Base-by-base conservation (phyloP, 768 basidiomycete species). In the Rhodotorula babjevae region DNA sequence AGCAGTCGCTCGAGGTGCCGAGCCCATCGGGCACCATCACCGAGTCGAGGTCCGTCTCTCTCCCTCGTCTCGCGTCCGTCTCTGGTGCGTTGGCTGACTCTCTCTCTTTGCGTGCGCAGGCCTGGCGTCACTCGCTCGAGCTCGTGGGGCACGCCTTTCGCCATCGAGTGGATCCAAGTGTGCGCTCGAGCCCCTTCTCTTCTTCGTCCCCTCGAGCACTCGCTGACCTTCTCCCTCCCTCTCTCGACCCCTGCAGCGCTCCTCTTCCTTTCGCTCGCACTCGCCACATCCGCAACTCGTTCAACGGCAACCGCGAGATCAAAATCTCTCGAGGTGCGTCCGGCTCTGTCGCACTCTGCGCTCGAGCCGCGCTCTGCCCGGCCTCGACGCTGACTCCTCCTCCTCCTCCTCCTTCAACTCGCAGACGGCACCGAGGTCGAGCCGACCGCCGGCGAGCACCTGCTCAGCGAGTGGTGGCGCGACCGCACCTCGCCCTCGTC, bases 261-360 rank as follows among this genome's bases (percentile, higher is more conserved):
- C 84, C 85, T 5, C 80, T 97, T 6, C 87, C 91, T 0, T 97
- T 97, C 81, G 81, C 84, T 72, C 86, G 86, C 58, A 89, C 89
- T 47, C 85, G 88, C 40, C 89, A 92, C 79, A 81, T 96, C 63
- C 87, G 91, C 55, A 98, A 97, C 79, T 89, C 89, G 5, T 97
- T 93, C 93, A 97, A 97, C 77, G 87, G 91, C 75, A 90, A 90
- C 69, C 76, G 82, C 18, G 83, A 83, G 62, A 79, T 83, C 75
- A 83, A 83, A 69, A 80, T 82, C 65, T 75, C 75, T 36, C 67
- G 73, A 3, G 75, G 75, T 65, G 23, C 33, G 67, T 61, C 44
- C 10, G 15, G 47, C n/a, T n/a, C 21, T 27, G 16, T 4, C 23
- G 2, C 0, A 2, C 36, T 23, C 12, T 11, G 58, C 18, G 40